Conservation (phyloP, 148 eudicot genomes). For the Camellia granthamiana region DNA sequence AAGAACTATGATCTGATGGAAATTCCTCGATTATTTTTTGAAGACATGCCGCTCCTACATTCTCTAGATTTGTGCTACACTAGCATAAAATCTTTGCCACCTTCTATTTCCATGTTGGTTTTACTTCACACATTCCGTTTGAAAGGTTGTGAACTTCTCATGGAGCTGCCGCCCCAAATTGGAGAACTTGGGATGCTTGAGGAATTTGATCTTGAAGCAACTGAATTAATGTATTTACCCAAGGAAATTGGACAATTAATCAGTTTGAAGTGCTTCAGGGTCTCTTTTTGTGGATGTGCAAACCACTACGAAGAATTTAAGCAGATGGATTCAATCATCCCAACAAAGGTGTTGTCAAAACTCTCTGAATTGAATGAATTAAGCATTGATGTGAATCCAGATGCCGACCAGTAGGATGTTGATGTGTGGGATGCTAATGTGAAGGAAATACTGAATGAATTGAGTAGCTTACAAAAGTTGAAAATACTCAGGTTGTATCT, state of each 20-base stretch:
- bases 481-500: neutral
- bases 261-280: neutral
- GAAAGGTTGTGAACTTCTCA: neutral
- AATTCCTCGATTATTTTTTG: too few relatives aligned
- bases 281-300: neutral
- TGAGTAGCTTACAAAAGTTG: neutral
- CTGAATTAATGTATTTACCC: neutral
- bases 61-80: slow-evolving; percentile 3
- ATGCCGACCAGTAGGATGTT: neutral
- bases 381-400: neutral
- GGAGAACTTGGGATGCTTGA: slow-evolving; percentile 1
- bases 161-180: slow-evolving; percentile 2
- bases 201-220: slow-evolving; percentile 1
- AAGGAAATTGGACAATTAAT: neutral
- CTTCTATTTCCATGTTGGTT: slow-evolving; percentile 7
- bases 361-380: neutral
- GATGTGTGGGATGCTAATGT: neutral
- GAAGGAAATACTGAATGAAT: neutral
- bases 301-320: neutral
- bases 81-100: slow-evolving; percentile 11
- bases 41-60: neutral
- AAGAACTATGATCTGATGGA: too few relatives aligned
- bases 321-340: neutral
- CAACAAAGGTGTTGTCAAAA: neutral
- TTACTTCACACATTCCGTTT: neutral